Percentiles rank a stretch among this genome's conserved stretches.
These are phyloP conservation scores for Conoideocrella luteorostrata DNA, from an alignment of 2,329 filamentous ascomycete species.

Conservation along the genomic window DNA sequence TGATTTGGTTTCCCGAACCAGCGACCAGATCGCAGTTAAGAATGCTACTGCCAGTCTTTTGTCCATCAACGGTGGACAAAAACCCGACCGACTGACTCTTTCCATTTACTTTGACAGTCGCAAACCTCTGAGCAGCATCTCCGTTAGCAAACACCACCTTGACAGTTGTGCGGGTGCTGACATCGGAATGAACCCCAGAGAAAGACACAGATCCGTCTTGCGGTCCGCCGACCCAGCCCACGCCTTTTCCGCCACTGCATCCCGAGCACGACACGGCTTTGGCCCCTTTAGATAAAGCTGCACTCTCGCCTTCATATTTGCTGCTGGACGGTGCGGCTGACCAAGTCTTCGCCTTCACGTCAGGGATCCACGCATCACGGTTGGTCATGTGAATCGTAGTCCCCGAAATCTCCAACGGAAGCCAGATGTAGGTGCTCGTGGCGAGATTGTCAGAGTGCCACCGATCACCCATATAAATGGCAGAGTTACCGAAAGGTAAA, in stretches of 20 bases:
- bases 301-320: background rate
- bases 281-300: constrained; percentile 38
- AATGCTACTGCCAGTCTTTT: background rate
- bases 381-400: constrained; percentile 45
- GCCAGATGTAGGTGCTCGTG: constrained; percentile 58
- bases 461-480: constrained; percentile 61
- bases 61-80: background rate
- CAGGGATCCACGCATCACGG: constrained; percentile 19
- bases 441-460: constrained; percentile 56
- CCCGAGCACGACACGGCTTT: constrained; percentile 38
- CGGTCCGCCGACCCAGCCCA: constrained; percentile 49
- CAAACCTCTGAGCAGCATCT: background rate
- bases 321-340: background rate
- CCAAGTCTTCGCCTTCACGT: background rate
- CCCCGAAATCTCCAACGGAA: constrained; percentile 49
- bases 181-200: background rate
- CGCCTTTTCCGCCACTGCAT: constrained; percentile 43
- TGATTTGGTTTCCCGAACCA: background rate
- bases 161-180: background rate
- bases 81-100: background rate
- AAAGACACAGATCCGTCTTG: background rate
- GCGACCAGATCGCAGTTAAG: background rate
- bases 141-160: background rate
- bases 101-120: background rate
- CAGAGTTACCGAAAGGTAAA: constrained; percentile 34